Percentiles rank a stretch among this genome's conserved stretches.
Conservation (phyloP, 106 monocot genomes). For the Cymbidium sinense region DNA sequence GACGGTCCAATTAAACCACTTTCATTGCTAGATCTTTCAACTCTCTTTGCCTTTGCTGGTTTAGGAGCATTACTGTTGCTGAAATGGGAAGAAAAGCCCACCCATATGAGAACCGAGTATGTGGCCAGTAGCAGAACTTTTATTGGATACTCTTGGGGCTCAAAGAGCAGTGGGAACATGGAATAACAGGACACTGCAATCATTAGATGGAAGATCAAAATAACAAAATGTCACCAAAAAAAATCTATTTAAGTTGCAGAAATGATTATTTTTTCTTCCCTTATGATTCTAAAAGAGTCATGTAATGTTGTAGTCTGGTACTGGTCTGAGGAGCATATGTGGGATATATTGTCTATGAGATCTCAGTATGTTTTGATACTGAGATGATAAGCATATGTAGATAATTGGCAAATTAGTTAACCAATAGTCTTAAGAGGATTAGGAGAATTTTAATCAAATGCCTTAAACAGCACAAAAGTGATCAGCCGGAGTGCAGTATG, state of each 20-base stretch:
- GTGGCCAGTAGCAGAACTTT: conserved; percentile 56
- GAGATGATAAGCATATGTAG: too few relatives aligned
- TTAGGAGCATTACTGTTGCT: neutral
- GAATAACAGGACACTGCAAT: conserved; percentile 95
- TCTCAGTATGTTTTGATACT: too few relatives aligned
- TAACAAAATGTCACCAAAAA: too few relatives aligned
- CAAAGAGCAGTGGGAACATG: conserved; percentile 88
- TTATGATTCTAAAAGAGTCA: too few relatives aligned
- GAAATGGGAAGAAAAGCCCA: conserved; percentile 48
- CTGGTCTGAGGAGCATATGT: too few relatives aligned
- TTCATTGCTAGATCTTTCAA: neutral
- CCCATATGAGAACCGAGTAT: conserved; percentile 50
- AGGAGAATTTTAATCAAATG: too few relatives aligned
- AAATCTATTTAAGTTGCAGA: neutral
- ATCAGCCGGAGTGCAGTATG: too few relatives aligned
- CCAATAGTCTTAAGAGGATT: too few relatives aligned
- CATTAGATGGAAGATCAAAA: neutral
- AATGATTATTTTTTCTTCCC: neutral
- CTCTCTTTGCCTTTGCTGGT: neutral
- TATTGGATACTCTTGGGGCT: conserved; percentile 71
- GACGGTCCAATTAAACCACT: conserved; percentile 35
- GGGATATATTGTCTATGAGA: too few relatives aligned
- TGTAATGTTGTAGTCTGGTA: too few relatives aligned
- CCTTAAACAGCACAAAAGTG: too few relatives aligned
- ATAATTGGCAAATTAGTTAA: too few relatives aligned